Evolutionary conservation across 108 stramenopile genomes (phyloP).

Genomic region (Pseudonitzschia multiseries): DNA sequence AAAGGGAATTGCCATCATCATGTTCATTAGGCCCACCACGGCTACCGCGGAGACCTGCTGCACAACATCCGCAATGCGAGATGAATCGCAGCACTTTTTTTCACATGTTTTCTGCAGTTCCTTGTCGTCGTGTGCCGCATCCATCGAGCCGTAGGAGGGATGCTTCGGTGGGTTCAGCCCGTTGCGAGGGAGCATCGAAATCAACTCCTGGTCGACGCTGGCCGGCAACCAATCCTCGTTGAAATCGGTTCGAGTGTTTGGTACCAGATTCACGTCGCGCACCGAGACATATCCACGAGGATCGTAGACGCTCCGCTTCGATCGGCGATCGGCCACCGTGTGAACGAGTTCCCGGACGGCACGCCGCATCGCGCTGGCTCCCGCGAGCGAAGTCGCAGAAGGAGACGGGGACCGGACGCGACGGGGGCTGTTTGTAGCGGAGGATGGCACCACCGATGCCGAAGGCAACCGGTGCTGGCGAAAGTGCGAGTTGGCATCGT

Average conservation of each 20-base stretch:
- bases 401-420: background rate
- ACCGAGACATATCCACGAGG: conserved; percentile 1
- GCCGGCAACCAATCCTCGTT: background rate
- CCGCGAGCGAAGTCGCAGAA: background rate
- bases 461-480: background rate
- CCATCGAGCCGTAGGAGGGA: too few relatives aligned
- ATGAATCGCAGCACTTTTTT: background rate
- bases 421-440: too few relatives aligned
- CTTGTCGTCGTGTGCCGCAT: too few relatives aligned
- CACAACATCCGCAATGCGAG: background rate
- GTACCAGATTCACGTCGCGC: background rate
- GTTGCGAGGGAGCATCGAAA: background rate
- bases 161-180: too few relatives aligned
- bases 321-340: conserved; percentile 1
- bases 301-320: conserved; percentile 6
- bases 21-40: conserved; percentile 48
- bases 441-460: too few relatives aligned
- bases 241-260: too few relatives aligned
- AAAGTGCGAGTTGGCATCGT: background rate
- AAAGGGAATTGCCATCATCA: conserved; percentile 77
- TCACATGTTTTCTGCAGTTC: too few relatives aligned
- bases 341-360: conserved; percentile 26
- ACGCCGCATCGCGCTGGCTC: conserved; percentile 25
- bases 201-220: background rate
- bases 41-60: conserved; percentile 50